A percentile compares a stretch with the other conserved stretches of the same genome.
These are phyloP conservation scores for Pyrenophora seminiperda DNA, from an alignment of 2,329 filamentous ascomycete genomes.

Conservation along the genomic window DNA sequence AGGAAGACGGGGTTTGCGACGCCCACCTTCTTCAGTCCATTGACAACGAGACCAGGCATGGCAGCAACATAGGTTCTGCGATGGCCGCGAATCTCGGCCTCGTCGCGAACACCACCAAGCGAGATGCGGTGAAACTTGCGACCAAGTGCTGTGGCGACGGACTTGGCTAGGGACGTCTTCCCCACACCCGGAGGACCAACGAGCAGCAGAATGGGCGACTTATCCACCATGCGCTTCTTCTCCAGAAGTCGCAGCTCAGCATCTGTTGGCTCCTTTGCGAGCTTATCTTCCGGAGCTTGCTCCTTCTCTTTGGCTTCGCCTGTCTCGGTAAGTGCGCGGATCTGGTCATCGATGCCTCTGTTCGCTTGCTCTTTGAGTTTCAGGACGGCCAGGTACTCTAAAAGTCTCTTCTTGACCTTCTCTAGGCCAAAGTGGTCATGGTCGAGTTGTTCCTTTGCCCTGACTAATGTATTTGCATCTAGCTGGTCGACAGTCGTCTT, in stretches of 20 bases:
- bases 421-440: constrained; percentile 96
- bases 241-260: constrained; percentile 74
- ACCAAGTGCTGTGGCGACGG: constrained; percentile 86
- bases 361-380: constrained; percentile 93
- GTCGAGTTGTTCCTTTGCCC: constrained; percentile 87
- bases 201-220: constrained; percentile 91
- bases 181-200: constrained; percentile 93
- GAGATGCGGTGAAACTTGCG: constrained; percentile 98
- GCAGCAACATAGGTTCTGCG: constrained; percentile 95
- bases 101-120: constrained; percentile 90
- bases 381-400: constrained; percentile 96
- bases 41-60: constrained; percentile 96
- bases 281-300: constrained; percentile 51
- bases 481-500: constrained; percentile 83
- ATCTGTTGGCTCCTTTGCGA: constrained; percentile 44
- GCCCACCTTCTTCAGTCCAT: constrained; percentile 91
- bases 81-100: constrained; percentile 95
- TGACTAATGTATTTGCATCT: constrained; percentile 75
- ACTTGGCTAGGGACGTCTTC: constrained; percentile 94
- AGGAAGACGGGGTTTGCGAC: constrained; percentile 95
- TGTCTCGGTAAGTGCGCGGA: constrained; percentile 61
- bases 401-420: constrained; percentile 92
- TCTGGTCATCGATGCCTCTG: constrained; percentile 77
- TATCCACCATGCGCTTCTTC: constrained; percentile 86
- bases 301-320: constrained; percentile 47